A percentile compares a stretch with the other conserved stretches of the same genome.
phyloP scores from a whole-genome alignment of 1,284 basidiomycete genomes.

The Ceratobasidium sp. region DNA sequence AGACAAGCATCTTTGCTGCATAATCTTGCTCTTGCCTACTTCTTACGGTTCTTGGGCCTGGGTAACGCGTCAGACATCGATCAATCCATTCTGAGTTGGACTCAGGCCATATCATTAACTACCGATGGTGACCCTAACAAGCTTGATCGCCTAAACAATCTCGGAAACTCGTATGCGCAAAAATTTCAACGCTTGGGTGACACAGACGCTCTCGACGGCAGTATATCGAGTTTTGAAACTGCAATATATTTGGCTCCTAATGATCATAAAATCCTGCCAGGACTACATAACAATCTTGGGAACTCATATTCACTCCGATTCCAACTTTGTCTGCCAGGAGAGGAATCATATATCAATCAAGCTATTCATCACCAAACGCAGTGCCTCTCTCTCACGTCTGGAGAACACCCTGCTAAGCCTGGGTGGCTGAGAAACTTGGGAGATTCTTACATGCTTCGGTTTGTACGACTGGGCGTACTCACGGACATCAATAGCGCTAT shows the following conservation, averaged over 20 bases:
- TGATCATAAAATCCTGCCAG: neutral
- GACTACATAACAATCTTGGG: constrained; percentile 16
- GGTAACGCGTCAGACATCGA: neutral
- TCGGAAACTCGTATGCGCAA: neutral
- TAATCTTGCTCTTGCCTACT: neutral
- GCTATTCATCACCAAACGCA: constrained; percentile 2
- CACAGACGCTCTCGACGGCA: neutral
- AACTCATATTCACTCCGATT: neutral
- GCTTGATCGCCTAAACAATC: neutral
- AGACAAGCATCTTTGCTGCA: neutral
- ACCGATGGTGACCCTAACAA: neutral
- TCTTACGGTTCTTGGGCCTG: neutral
- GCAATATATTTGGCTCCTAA: neutral
- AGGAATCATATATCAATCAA: neutral
- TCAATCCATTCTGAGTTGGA: neutral
- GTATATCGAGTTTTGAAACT: neutral
- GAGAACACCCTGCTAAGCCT: constrained; percentile 5
- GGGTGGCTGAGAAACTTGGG: constrained; percentile 14
- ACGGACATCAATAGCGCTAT: constrained; percentile 2
- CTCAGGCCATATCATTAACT: neutral
- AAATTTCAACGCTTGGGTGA: constrained; percentile 3
- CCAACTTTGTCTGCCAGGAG: neutral
- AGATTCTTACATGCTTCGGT: neutral
- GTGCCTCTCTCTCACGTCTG: neutral
- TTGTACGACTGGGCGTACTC: neutral